These are phyloP conservation scores for Jacaranda mimosifolia DNA, from an alignment of 257 asterid genomes.

Conservation along the genomic window DNA sequence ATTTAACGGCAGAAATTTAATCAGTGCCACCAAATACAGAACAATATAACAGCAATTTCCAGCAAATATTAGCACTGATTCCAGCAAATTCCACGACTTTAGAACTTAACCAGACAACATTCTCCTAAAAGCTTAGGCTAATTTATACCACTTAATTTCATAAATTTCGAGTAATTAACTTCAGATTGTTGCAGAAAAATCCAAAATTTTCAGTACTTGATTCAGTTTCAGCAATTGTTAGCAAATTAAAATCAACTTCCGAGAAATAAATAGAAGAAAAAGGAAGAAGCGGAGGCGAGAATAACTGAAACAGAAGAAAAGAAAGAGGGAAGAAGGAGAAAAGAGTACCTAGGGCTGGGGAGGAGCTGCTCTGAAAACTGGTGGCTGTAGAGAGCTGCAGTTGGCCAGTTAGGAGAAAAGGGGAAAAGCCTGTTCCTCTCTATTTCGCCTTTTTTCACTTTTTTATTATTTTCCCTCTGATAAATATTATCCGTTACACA, in stretches of 20 bases:
- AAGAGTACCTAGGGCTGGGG: conserved; percentile 31
- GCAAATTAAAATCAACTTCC: neutral
- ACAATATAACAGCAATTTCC: neutral
- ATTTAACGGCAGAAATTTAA: neutral
- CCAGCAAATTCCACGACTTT: neutral
- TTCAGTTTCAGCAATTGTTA: neutral
- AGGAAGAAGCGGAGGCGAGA: neutral
- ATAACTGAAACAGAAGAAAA: neutral
- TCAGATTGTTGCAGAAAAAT: neutral
- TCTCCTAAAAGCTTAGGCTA: neutral
- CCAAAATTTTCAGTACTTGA: neutral
- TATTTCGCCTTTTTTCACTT: neutral
- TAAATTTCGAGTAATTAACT: neutral
- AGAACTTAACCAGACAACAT: conserved; percentile 2
- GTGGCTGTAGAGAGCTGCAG: conserved; percentile 21
- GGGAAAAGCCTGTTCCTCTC: conserved; percentile 6
- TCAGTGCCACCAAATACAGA: neutral
- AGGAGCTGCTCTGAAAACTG: conserved; percentile 8
- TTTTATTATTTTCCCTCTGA: neutral
- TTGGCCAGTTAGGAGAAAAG: neutral
- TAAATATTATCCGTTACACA: conserved; percentile 28
- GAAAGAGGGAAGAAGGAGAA: neutral
- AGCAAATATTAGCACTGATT: neutral
- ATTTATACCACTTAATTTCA: neutral
- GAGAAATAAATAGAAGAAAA: conserved; percentile 2